These are phyloP conservation scores for Davidsoniella neocaledoniae DNA, from an alignment of 2,329 filamentous ascomycete genomes.

Conservation along the genomic window DNA sequence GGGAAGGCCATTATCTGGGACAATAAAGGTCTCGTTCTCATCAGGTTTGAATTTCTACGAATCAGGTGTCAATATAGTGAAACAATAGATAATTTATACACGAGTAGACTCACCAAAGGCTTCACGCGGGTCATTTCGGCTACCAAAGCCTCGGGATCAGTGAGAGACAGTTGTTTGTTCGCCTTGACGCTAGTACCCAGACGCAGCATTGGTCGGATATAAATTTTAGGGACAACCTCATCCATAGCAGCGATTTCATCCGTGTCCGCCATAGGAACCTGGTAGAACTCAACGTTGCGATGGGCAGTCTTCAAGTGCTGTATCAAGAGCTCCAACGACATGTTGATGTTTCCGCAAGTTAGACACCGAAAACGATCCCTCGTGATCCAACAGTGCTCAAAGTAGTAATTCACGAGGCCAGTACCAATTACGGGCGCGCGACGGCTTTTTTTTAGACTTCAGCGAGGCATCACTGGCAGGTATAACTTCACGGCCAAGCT, in stretches of 20 bases:
- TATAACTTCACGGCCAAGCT: neutral
- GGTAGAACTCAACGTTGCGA: constrained; percentile 1
- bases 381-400: constrained; percentile 28
- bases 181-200: neutral
- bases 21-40: constrained; percentile 23
- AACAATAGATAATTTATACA: neutral
- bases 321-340: constrained; percentile 30
- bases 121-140: neutral
- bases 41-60: constrained; percentile 1
- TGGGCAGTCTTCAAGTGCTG: constrained; percentile 24
- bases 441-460: neutral
- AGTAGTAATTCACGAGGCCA: constrained; percentile 29
- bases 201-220: constrained; percentile 4
- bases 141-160: neutral
- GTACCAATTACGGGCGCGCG: neutral
- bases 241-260: constrained; percentile 24
- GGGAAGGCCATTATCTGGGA: constrained; percentile 28
- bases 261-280: constrained; percentile 22
- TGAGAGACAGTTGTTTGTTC: neutral
- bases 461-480: neutral
- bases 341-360: constrained; percentile 30
- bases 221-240: constrained; percentile 20
- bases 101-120: neutral
- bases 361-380: constrained; percentile 35
- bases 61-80: neutral